A percentile compares a stretch with the other conserved stretches of the same genome.
phyloP scores from a whole-genome alignment of 352 stramenopile species.

The Globisporangium lucens region DNA sequence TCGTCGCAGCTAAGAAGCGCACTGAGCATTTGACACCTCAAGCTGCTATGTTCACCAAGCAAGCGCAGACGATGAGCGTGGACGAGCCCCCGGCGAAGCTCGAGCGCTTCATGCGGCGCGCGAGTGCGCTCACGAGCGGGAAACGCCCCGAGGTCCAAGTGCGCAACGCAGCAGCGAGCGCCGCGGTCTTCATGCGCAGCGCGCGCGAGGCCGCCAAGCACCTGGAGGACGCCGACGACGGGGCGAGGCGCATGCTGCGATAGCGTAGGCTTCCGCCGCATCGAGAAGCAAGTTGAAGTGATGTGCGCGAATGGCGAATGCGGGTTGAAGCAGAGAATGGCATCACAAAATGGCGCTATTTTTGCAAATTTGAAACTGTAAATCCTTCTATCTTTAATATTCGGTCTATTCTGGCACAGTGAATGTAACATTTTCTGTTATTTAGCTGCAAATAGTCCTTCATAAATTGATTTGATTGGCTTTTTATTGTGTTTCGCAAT shows the following conservation, averaged over 20 bases:
- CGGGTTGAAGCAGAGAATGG: not conserved
- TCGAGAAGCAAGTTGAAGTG: not conserved
- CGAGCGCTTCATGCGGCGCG: constrained; percentile 19
- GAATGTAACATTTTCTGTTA: too few species aligned
- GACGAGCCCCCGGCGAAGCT: constrained; percentile 15
- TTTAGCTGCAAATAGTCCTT: too few species aligned
- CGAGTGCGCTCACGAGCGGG: constrained; percentile 11
- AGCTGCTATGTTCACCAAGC: constrained; percentile 9
- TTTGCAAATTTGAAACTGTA: too few species aligned
- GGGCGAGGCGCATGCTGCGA: not conserved
- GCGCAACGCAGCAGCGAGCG: constrained; percentile 6
- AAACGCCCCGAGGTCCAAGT: constrained; percentile 3
- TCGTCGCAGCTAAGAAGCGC: constrained; percentile 2
- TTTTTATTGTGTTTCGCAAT: not conserved
- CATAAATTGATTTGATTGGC: too few species aligned
- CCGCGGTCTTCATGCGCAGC: constrained; percentile 14
- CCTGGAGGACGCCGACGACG: not conserved
- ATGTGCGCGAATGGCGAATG: not conserved
- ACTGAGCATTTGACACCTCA: not conserved
- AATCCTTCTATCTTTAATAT: too few species aligned
- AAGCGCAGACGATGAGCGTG: constrained; percentile 1
- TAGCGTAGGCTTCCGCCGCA: not conserved
- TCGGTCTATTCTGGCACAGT: too few species aligned
- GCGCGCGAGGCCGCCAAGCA: constrained; percentile 6
- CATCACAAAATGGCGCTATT: too few species aligned